These are phyloP conservation scores for Caloboletus inedulis DNA, from an alignment of 1,284 basidiomycete genomes.

Conservation along the genomic window DNA sequence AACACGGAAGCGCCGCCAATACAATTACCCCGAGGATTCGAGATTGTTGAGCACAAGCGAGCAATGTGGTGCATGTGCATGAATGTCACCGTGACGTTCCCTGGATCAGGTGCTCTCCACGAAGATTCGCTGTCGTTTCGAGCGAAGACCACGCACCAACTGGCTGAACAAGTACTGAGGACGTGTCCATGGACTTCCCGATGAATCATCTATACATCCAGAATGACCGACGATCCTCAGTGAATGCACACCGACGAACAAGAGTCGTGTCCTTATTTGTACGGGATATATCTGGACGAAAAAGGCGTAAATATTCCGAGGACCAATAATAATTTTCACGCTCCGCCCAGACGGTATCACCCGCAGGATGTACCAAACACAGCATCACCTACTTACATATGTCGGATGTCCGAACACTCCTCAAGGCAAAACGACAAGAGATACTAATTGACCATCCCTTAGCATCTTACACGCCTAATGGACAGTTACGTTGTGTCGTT, in stretches of 20 bases:
- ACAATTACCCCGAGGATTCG: not conserved
- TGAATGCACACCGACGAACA: no score
- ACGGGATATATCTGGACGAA: no score
- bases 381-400: constrained; percentile 42
- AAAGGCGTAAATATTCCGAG: no score
- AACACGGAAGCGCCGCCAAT: not conserved
- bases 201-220: no score
- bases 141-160: not conserved
- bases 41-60: not conserved
- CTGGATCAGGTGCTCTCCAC: not conserved
- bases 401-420: constrained; percentile 70
- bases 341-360: not conserved
- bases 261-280: no score
- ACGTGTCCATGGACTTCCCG: no score
- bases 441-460: constrained; percentile 66
- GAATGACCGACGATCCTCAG: no score
- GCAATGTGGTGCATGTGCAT: not conserved
- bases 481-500: constrained; percentile 66
- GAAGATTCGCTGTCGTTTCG: not conserved
- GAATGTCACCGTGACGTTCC: not conserved
- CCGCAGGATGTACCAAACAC: no score
- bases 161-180: not conserved
- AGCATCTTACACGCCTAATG: constrained; percentile 61
- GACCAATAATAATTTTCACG: no score
- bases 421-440: constrained; percentile 75